Evolutionary conservation across 208 protist species (phyloP), one percentile per base, ranked within the genome.

Genomic region (Phytomonas serpens): DNA sequence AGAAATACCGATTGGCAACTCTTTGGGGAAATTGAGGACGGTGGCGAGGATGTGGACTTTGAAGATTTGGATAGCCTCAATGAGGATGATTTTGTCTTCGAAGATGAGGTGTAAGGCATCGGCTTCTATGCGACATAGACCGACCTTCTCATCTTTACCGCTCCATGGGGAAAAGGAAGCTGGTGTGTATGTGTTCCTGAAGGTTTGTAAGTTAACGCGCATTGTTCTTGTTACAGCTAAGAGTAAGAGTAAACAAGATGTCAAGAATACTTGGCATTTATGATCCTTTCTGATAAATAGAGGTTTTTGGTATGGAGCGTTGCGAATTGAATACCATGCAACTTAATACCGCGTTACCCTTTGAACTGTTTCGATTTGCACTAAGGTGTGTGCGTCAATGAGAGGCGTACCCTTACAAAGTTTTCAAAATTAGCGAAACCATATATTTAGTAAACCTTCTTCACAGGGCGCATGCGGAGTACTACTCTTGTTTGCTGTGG

Each of bases 1-100:
- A 80, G 81, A 68, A 77, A 74, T 30, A 78, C 88, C 0, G 91
- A 96, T 64, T 96, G 91, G 91, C 82, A 85, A 3, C 78, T 96
- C 30, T 96, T 96, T 77, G 77, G 52, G 9, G 85, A 83, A 19
- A 74, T 27, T 14, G 80, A 79, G 14, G 88, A 86, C n/a, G 85
- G 68, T 29, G 91, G 73, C 34, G 87, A 90, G 63, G 85, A 93
- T 69, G 85, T 90, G 7, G 88, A 93, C 71, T 93, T 91, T 31
- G 80, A 81, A 51, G 73, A 68, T 0, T 27, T 85, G 4, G 64
- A 71, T 1, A 80, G 77, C 3, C 16, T 86, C 30, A 74, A 88
- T 42, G 89, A 90, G 36, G 77, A 86, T 33, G 83, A 87, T 61
- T 95, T 83, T 61, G 84, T 93, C 67, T 81, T 93, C n/a, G 86